phyloP scores from a whole-genome alignment of 805 yeast species.

The Barnettozyma sucrosica region DNA sequence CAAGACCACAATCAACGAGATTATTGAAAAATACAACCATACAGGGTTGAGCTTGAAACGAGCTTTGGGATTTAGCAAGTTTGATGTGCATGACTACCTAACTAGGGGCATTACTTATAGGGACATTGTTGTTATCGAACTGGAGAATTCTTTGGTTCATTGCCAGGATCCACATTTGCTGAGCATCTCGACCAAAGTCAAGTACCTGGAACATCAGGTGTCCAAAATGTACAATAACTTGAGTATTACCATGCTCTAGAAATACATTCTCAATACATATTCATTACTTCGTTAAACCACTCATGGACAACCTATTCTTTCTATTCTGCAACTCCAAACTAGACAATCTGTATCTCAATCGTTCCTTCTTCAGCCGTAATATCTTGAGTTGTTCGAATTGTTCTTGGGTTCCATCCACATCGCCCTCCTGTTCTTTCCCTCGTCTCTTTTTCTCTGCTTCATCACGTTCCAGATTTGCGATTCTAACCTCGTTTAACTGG shows the following conservation, averaged over 20 bases:
- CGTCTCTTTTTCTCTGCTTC: constrained; percentile 12
- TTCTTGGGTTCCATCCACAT: constrained; percentile 27
- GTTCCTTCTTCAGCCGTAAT: constrained; percentile 37
- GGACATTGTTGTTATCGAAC: constrained; percentile 53
- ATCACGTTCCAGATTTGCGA: constrained; percentile 26
- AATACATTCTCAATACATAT: neutral
- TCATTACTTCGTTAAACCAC: neutral
- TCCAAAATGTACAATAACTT: constrained; percentile 23
- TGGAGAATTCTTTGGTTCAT: constrained; percentile 51
- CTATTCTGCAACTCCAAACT: constrained; percentile 23
- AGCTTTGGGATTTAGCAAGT: constrained; percentile 29
- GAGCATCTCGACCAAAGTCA: constrained; percentile 57
- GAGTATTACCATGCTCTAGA: constrained; percentile 21
- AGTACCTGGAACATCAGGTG: constrained; percentile 42
- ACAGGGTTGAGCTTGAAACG: constrained; percentile 30
- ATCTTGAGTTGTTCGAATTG: constrained; percentile 35
- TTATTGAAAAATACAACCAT: constrained; percentile 31
- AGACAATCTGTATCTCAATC: constrained; percentile 37
- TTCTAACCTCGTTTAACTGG: constrained; percentile 36
- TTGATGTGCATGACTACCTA: constrained; percentile 44
- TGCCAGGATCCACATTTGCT: constrained; percentile 65
- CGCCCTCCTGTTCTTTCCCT: constrained; percentile 7
- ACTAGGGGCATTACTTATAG: constrained; percentile 59
- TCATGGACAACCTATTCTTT: constrained; percentile 24
- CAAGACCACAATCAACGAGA: constrained; percentile 31